Conservation (phyloP, 371 early-diverging fungal genomes). For the Mucor sp. region DNA sequence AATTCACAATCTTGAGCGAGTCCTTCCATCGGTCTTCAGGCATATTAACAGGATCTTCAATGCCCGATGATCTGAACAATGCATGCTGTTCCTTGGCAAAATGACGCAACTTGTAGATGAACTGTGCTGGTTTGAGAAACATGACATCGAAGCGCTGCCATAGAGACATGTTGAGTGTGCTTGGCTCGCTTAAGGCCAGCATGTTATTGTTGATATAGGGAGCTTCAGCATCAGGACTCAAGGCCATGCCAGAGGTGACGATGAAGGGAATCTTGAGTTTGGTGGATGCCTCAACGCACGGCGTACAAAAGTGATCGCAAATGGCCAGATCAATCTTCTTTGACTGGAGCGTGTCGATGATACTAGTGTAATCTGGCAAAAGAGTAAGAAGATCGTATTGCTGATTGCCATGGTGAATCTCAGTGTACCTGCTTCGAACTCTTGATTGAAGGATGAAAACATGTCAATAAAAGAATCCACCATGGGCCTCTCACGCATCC, state of each 20-base stretch:
- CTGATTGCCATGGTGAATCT: no score
- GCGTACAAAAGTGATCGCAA: constrained; percentile 5
- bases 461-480: background rate
- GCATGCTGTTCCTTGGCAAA: background rate
- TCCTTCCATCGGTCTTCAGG: background rate
- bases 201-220: constrained; percentile 29
- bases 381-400: background rate
- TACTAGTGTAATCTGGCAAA: background rate
- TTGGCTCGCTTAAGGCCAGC: constrained; percentile 4
- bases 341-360: background rate
- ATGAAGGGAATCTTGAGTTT: constrained; percentile 11
- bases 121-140: constrained; percentile 14
- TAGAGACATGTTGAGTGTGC: constrained; percentile 12
- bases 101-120: background rate
- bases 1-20: constrained; percentile 33
- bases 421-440: background rate
- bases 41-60: background rate
- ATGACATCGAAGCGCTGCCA: constrained; percentile 16
- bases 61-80: background rate
- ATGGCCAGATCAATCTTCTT: background rate
- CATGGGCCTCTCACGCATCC: background rate
- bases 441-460: background rate
- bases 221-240: constrained; percentile 21
- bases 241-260: constrained; percentile 4
- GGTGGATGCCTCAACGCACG: constrained; percentile 10